Evolutionary conservation across 164 flowering plant species (phyloP).

Genomic region (Protea cynaroides): DNA sequence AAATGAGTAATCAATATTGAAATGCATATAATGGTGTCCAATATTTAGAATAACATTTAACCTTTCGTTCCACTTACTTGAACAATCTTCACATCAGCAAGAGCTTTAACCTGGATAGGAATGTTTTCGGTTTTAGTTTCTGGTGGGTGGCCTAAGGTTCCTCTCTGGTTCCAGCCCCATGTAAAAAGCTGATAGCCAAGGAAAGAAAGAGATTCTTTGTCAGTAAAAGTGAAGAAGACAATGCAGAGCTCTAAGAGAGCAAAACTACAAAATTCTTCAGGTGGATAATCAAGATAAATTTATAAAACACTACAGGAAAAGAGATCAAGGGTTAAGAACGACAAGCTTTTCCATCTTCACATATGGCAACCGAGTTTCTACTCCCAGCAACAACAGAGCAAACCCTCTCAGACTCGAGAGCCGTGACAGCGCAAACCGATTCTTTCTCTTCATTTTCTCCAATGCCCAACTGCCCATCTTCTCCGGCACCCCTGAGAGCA

Average conservation of each 20-base stretch:
- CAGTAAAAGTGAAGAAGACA: conserved; percentile 1
- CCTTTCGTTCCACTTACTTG: conserved; percentile 46
- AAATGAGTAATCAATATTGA: conserved; percentile 8
- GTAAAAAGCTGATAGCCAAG: conserved; percentile 64
- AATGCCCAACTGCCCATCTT: conserved; percentile 96
- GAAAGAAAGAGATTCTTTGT: background rate
- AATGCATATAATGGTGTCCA: background rate
- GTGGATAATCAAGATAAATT: background rate
- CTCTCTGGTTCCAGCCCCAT: conserved; percentile 99
- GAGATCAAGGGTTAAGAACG: background rate
- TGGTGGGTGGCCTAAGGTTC: conserved; percentile 90
- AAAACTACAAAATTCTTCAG: background rate
- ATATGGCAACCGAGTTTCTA: conserved; percentile 94
- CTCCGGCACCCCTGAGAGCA: conserved; percentile 87
- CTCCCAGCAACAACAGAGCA: conserved; percentile 89
- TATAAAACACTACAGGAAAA: background rate
- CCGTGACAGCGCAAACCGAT: conserved; percentile 58
- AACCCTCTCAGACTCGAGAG: conserved; percentile 44
- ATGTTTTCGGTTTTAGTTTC: conserved; percentile 82
- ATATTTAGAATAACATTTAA: background rate
- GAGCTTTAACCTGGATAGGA: conserved; percentile 87
- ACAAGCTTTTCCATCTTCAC: conserved; percentile 82
- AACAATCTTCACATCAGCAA: conserved; percentile 70
- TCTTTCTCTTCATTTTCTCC: conserved; percentile 86
- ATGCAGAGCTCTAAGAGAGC: background rate